Conservation (phyloP, 2,329 filamentous ascomycete species). For the Fonsecaea nubica region DNA sequence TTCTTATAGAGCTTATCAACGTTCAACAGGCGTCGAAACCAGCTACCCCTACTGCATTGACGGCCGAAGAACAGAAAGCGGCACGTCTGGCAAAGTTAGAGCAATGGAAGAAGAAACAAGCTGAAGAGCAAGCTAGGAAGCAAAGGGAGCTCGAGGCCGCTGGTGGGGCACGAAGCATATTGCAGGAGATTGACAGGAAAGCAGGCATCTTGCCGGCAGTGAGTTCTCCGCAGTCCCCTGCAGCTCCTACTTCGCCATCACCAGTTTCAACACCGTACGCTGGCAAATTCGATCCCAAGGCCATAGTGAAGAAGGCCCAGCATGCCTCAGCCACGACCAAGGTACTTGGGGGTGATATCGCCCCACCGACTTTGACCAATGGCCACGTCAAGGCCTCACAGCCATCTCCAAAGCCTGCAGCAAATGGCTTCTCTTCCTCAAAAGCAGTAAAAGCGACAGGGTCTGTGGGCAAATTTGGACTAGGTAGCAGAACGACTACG, state of each 20-base stretch:
- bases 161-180: constrained; percentile 69
- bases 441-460: constrained; percentile 67
- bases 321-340: constrained; percentile 59
- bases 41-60: constrained; percentile 55
- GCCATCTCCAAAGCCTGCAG: constrained; percentile 48
- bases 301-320: constrained; percentile 78
- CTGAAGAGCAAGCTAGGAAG: constrained; percentile 74
- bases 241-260: constrained; percentile 55
- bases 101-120: constrained; percentile 89
- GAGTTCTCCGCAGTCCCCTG: constrained; percentile 58
- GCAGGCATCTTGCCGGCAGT: constrained; percentile 62
- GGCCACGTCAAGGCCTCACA: constrained; percentile 51
- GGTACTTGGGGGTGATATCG: constrained; percentile 61
- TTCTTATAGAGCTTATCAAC: constrained; percentile 38
- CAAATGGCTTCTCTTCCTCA: constrained; percentile 42
- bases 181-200: constrained; percentile 77
- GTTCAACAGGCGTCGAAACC: constrained; percentile 61
- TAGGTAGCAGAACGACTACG: constrained; percentile 69
- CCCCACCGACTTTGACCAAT: constrained; percentile 54
- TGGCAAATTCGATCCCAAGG: constrained; percentile 86
- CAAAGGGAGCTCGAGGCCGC: constrained; percentile 69
- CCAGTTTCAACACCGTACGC: constrained; percentile 63
- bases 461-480: constrained; percentile 83
- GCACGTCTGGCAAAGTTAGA: constrained; percentile 82
- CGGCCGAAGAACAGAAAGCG: constrained; percentile 77